These are phyloP conservation scores for Artemisia tridentata DNA, from an alignment of 129 eudicot genomes.

Conservation along the genomic window DNA sequence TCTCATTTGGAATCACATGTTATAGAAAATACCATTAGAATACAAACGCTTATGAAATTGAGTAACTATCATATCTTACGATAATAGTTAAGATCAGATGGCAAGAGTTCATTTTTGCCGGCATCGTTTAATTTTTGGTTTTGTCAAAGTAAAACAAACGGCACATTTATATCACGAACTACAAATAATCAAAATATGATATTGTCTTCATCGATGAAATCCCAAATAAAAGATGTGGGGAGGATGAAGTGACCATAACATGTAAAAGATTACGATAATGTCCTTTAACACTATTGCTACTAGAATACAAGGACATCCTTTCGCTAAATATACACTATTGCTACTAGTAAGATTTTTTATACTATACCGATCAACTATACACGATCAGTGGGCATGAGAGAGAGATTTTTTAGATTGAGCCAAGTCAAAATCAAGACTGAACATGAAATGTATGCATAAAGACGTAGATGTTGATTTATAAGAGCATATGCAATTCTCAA, in stretches of 20 bases:
- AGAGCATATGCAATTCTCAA: too few relatives aligned
- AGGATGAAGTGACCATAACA: constrained; percentile 20
- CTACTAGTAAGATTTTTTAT: constrained; percentile 3
- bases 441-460: not conserved
- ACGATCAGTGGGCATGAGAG: constrained; percentile 23
- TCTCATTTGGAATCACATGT: too few relatives aligned
- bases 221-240: constrained; percentile 29
- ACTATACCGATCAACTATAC: too few relatives aligned
- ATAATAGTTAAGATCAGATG: too few relatives aligned
- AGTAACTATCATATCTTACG: too few relatives aligned
- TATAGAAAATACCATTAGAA: too few relatives aligned
- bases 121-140: too few relatives aligned
- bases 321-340: constrained; percentile 12
- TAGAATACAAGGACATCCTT: constrained; percentile 33
- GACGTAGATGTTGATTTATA: too few relatives aligned
- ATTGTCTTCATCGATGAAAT: constrained; percentile 25
- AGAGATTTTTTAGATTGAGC: constrained; percentile 13
- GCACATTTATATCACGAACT: not conserved
- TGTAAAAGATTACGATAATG: constrained; percentile 26
- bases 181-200: constrained; percentile 5
- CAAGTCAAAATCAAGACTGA: constrained; percentile 19
- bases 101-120: too few relatives aligned
- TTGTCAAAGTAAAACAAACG: not conserved
- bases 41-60: too few relatives aligned
- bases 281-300: constrained; percentile 31